Evolutionary conservation across 495 filamentous ascomycete species (phyloP).

Genomic region (Hapsidospora chrysogenum): DNA sequence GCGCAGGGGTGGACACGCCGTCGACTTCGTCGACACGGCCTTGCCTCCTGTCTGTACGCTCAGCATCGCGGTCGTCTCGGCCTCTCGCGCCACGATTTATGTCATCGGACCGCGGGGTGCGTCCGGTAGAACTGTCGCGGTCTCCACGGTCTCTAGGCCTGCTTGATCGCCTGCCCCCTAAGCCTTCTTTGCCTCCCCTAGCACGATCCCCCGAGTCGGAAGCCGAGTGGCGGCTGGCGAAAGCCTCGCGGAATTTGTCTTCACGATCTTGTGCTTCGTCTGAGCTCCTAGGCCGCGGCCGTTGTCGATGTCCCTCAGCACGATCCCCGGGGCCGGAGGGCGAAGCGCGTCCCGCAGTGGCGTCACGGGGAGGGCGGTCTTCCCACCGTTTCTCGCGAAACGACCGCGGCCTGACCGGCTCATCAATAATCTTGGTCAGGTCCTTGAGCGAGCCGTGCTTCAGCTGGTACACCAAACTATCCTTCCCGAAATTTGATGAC

Average conservation of each 20-base stretch:
- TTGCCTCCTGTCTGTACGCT: background rate
- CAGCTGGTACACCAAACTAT: constrained; percentile 25
- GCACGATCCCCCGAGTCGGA: too few species aligned
- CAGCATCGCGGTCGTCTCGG: background rate
- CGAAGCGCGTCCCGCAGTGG: background rate
- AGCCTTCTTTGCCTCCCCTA: too few species aligned
- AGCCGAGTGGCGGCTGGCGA: background rate
- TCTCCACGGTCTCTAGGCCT: too few species aligned
- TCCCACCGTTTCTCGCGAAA: background rate
- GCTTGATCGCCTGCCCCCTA: too few species aligned
- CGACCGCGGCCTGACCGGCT: background rate
- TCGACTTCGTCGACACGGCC: background rate
- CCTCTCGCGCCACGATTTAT: background rate
- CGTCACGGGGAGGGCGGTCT: background rate
- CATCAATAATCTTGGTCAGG: background rate
- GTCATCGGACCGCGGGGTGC: background rate
- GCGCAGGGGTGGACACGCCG: background rate
- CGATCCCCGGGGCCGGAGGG: too few species aligned
- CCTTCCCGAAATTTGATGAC: constrained; percentile 21
- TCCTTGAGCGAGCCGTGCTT: constrained; percentile 12
- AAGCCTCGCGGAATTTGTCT: background rate
- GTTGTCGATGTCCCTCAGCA: too few species aligned
- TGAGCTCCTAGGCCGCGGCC: too few species aligned
- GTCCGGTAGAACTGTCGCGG: too few species aligned
- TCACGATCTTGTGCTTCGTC: too few species aligned